Percentiles rank a stretch among this genome's conserved stretches.
phyloP scores from a whole-genome alignment of 2,329 filamentous ascomycete species.

The Fusarium drepaniforme region DNA sequence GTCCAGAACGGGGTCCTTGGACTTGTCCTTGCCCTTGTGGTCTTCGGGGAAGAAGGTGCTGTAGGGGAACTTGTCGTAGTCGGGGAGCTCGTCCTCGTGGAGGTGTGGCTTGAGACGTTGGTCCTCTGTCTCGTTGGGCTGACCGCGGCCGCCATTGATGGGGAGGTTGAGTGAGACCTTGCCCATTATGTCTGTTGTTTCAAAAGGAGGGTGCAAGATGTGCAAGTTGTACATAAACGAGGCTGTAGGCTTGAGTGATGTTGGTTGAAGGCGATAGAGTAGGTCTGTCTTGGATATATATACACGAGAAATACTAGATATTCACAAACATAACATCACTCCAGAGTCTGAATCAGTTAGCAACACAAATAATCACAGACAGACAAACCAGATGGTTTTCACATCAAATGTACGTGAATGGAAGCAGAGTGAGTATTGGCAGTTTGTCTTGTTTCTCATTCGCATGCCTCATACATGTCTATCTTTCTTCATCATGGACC shows the following conservation, averaged over 20 bases:
- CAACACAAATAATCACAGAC: not conserved
- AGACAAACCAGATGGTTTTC: not conserved
- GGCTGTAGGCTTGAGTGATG: not conserved
- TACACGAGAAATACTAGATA: not conserved
- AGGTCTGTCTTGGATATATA: not conserved
- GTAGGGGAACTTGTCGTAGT: conserved; percentile 16
- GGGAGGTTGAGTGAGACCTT: not conserved
- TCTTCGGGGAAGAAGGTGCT: conserved; percentile 3
- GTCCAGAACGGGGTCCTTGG: not conserved
- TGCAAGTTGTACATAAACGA: not conserved
- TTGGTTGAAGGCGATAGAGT: not conserved
- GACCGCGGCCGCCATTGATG: not conserved
- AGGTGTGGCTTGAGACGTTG: not conserved
- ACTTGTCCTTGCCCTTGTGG: not conserved
- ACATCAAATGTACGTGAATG: not conserved
- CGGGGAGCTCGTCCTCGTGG: not conserved
- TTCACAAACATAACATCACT: not conserved
- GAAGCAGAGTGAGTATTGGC: not conserved
- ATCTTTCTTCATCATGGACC: not conserved
- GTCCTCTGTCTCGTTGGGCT: not conserved
- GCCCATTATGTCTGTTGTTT: conserved; percentile 9
- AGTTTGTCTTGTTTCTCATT: conserved; percentile 21
- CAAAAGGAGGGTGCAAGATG: not conserved
- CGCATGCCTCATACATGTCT: conserved; percentile 14
- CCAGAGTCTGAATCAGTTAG: not conserved